phyloP scores from a whole-genome alignment of 169 alveolate genomes.

The Cryptosporidium baileyi region DNA sequence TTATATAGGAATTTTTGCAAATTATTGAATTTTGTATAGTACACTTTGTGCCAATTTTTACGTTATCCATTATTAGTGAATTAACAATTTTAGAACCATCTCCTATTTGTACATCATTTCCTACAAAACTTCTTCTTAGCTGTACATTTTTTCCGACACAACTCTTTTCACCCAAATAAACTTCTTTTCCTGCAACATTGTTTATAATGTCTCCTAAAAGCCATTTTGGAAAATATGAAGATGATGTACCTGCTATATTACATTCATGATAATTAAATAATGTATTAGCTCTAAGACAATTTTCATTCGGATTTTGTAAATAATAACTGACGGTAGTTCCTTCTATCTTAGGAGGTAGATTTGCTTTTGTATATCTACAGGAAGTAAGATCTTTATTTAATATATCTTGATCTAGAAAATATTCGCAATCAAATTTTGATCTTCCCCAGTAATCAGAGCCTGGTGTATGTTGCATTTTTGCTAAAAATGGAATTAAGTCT shows the following conservation, averaged over 20 bases:
- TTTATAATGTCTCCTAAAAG: not conserved
- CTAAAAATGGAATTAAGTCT: conserved; percentile 45
- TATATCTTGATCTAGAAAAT: conserved; percentile 13
- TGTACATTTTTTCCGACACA: conserved; percentile 30
- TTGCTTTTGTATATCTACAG: conserved; percentile 7
- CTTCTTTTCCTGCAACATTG: conserved; percentile 42
- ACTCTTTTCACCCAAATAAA: not conserved
- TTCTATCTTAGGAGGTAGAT: conserved; percentile 36
- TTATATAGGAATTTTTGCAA: not conserved
- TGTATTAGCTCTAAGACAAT: conserved; percentile 29
- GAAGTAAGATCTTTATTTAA: not conserved
- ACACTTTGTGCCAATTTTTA: conserved; percentile 36
- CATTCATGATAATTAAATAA: conserved; percentile 26
- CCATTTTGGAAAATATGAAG: conserved; percentile 21
- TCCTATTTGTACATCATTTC: conserved; percentile 21
- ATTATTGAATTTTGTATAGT: conserved; percentile 60
- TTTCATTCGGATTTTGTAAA: not conserved
- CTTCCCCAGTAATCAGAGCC: conserved; percentile 67
- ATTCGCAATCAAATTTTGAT: conserved; percentile 55
- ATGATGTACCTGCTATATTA: conserved; percentile 34
- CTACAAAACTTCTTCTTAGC: conserved; percentile 36
- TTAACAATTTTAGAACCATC: conserved; percentile 61
- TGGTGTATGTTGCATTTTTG: conserved; percentile 53
- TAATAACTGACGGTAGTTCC: conserved; percentile 43
- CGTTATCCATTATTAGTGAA: conserved; percentile 22